These are phyloP conservation scores for Aureobasidium vineae DNA, from an alignment of 2,329 filamentous ascomycete species.

Conservation along the genomic window DNA sequence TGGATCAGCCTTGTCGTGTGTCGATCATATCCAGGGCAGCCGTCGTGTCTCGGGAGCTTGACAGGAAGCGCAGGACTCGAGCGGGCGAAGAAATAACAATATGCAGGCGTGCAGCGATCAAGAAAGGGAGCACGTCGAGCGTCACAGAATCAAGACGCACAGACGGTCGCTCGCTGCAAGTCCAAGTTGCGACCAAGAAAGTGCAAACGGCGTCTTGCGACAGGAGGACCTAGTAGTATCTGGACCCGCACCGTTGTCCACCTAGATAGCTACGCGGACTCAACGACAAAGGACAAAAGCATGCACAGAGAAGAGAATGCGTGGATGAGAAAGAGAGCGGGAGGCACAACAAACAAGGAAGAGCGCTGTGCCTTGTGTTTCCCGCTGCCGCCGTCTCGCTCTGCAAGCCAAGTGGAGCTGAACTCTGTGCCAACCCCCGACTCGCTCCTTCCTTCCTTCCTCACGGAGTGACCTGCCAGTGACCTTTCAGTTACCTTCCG, in stretches of 20 bases:
- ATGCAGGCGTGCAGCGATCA: slow-evolving; percentile 19
- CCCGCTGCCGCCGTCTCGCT: slow-evolving; percentile 15
- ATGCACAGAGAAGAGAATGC: slow-evolving; percentile 17
- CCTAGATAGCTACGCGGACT: background rate
- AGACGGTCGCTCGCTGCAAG: slow-evolving; percentile 9
- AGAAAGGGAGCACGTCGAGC: slow-evolving; percentile 24
- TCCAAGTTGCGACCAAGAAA: background rate
- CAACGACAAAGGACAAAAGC: background rate
- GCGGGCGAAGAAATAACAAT: slow-evolving; percentile 8
- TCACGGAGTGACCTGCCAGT: background rate
- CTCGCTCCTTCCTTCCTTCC: background rate
- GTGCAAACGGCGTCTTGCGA: slow-evolving; percentile 1
- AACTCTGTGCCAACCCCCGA: slow-evolving; percentile 12
- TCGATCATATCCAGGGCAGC: slow-evolving; percentile 22
- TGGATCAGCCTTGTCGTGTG: slow-evolving; percentile 20
- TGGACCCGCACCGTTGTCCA: slow-evolving; percentile 5
- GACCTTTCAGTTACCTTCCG: background rate
- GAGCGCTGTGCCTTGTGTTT: slow-evolving; percentile 11
- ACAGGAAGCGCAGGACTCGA: slow-evolving; percentile 7
- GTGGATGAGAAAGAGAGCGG: background rate
- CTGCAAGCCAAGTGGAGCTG: slow-evolving; percentile 11
- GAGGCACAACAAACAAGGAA: slow-evolving; percentile 20
- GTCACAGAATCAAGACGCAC: slow-evolving; percentile 20
- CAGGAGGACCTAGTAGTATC: background rate
- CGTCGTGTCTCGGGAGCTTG: slow-evolving; percentile 1